Evolutionary conservation across 176 grass and related monocot genomes (phyloP).

Genomic region (Saccharum spontaneum): DNA sequence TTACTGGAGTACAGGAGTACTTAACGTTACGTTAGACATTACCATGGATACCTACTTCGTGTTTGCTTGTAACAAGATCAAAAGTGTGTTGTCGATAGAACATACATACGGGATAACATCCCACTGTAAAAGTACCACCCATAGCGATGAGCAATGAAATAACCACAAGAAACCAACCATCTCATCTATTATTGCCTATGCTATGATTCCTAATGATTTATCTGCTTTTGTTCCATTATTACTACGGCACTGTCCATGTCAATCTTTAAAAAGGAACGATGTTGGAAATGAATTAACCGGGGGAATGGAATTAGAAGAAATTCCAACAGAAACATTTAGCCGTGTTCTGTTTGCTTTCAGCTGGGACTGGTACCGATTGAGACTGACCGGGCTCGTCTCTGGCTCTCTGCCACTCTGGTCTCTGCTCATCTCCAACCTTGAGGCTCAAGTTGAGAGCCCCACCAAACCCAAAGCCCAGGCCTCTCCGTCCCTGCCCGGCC

Average conservation of each 20-base stretch:
- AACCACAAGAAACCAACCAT: neutral
- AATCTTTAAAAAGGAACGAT: neutral
- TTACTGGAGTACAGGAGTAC: neutral
- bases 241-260: neutral
- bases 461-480: neutral
- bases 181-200: neutral
- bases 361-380: too few species aligned
- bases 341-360: too few species aligned
- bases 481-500: neutral
- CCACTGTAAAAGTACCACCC: conserved; percentile 18
- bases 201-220: neutral
- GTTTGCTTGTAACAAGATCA: conserved; percentile 16
- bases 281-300: neutral
- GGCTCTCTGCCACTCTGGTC: too few species aligned
- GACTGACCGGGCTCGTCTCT: too few species aligned
- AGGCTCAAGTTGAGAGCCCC: neutral
- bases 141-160: neutral
- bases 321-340: too few species aligned
- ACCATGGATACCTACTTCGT: neutral
- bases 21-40: neutral
- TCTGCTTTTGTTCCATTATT: neutral
- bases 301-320: neutral
- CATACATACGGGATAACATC: conserved; percentile 6
- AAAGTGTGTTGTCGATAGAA: conserved; percentile 15
- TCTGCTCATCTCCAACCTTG: neutral